A percentile compares a stretch with the other conserved stretches of the same genome.
Evolutionary conservation across 495 filamentous ascomycete species (phyloP).

Genomic region (Aspergillus kassunensis): DNA sequence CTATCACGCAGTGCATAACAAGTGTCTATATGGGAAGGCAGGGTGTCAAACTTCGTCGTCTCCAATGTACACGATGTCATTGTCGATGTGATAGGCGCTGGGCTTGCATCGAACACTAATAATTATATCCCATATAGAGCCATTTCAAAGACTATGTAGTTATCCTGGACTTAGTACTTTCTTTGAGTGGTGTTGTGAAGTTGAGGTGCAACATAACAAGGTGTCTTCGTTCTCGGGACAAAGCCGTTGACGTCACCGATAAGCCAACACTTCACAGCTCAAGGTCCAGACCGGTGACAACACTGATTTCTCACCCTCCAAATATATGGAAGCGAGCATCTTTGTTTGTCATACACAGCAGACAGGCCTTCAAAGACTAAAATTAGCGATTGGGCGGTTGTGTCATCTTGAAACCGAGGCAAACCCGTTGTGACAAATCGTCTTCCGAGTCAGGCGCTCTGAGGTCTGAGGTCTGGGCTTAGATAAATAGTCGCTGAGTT

Average conservation of each 20-base stretch:
- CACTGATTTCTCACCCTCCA: not conserved
- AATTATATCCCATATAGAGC: no score
- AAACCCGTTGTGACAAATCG: not conserved
- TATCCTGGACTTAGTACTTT: no score
- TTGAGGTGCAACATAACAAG: no score
- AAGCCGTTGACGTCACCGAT: conserved; percentile 7
- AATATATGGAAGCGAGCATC: not conserved
- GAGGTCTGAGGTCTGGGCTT: not conserved
- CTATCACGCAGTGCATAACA: no score
- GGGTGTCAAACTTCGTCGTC: no score
- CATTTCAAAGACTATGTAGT: no score
- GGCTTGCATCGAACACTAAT: no score
- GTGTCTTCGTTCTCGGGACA: not conserved
- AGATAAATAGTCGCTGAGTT: not conserved
- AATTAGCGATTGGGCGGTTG: not conserved
- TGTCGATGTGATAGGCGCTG: no score
- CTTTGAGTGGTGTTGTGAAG: no score
- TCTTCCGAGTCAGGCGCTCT: not conserved
- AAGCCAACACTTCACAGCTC: not conserved
- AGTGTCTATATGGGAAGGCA: no score
- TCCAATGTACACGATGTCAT: no score
- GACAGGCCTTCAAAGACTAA: not conserved
- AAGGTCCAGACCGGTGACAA: not conserved
- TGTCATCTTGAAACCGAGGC: not conserved
- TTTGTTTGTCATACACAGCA: not conserved